A percentile compares a stretch with the other conserved stretches of the same genome.
These are phyloP conservation scores for Talaromyces funiculosus DNA, from an alignment of 2,329 filamentous ascomycete species.

Conservation along the genomic window DNA sequence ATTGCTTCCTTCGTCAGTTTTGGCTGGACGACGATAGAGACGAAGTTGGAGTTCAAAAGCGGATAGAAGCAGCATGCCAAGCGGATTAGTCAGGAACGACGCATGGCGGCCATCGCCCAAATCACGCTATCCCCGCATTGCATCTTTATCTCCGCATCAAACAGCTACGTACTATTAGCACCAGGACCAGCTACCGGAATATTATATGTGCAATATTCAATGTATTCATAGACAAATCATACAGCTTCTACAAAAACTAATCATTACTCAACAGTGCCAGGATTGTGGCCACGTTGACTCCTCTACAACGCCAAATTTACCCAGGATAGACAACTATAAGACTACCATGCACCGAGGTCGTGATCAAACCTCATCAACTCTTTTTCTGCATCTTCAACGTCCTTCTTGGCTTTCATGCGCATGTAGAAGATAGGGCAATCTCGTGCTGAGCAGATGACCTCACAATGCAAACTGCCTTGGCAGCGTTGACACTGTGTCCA, in stretches of 20 bases:
- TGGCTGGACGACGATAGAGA: background rate
- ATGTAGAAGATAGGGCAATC: slow-evolving; percentile 99
- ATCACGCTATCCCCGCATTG: background rate
- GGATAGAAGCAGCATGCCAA: background rate
- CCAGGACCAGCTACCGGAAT: background rate
- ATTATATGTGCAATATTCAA: background rate
- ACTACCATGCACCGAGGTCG: slow-evolving; percentile 66
- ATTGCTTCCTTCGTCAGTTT: background rate
- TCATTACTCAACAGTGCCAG: background rate
- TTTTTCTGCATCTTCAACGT: slow-evolving; percentile 89
- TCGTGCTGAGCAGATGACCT: slow-evolving; percentile 93
- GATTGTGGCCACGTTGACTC: background rate
- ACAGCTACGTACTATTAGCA: background rate
- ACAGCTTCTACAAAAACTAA: background rate
- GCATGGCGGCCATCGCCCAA: background rate
- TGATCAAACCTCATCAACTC: slow-evolving; percentile 85
- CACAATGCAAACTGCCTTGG: slow-evolving; percentile 95
- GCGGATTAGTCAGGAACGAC: background rate
- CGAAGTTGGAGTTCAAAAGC: background rate
- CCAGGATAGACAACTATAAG: background rate
- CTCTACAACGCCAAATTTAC: background rate
- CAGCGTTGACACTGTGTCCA: slow-evolving; percentile 99
- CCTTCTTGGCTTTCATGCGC: slow-evolving; percentile 99
- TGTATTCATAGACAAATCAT: background rate
- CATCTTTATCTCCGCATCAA: background rate